Evolutionary conservation across 208 protist genomes (phyloP).

Genomic region (Trypanosoma cruzi): DNA sequence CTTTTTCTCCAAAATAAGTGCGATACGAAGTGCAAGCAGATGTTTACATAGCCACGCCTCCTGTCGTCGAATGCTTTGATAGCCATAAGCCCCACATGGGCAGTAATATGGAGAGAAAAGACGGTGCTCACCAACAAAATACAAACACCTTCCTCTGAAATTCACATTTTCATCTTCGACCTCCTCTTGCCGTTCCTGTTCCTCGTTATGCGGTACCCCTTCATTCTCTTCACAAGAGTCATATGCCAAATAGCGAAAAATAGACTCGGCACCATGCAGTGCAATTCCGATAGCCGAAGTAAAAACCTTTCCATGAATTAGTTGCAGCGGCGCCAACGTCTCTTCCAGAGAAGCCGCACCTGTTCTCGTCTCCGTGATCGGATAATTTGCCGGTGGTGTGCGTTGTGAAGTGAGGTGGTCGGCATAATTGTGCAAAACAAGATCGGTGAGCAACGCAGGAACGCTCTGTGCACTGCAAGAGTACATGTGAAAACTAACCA

Average conservation of each 20-base stretch:
- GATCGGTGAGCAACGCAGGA: conserved; percentile 40
- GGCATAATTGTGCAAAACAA: conserved; percentile 45
- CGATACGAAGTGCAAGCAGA: conserved; percentile 74
- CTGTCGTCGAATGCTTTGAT: conserved; percentile 68
- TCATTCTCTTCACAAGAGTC: conserved; percentile 7
- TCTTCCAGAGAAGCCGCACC: conserved; percentile 37
- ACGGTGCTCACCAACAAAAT: conserved; percentile 76
- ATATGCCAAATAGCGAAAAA: conserved; percentile 63
- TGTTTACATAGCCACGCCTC: conserved; percentile 87
- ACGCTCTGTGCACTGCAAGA: conserved; percentile 29
- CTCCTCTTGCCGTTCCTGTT: conserved; percentile 2
- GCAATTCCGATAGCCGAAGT: conserved; percentile 76
- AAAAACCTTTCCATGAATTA: conserved; percentile 78
- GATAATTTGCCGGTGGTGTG: neutral
- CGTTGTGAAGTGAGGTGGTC: conserved; percentile 30
- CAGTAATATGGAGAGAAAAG: conserved; percentile 83
- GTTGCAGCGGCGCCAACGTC: conserved; percentile 67
- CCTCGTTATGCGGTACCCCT: neutral
- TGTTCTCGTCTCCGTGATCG: neutral
- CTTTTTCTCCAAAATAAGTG: conserved; percentile 48
- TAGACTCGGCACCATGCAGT: conserved; percentile 62
- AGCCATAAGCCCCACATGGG: conserved; percentile 79
- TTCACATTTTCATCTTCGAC: neutral
- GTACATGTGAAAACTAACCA: neutral
- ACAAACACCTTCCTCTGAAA: conserved; percentile 45